Base-by-base conservation (phyloP, 768 basidiomycete genomes). In the Hydnomerulius pinastri region DNA sequence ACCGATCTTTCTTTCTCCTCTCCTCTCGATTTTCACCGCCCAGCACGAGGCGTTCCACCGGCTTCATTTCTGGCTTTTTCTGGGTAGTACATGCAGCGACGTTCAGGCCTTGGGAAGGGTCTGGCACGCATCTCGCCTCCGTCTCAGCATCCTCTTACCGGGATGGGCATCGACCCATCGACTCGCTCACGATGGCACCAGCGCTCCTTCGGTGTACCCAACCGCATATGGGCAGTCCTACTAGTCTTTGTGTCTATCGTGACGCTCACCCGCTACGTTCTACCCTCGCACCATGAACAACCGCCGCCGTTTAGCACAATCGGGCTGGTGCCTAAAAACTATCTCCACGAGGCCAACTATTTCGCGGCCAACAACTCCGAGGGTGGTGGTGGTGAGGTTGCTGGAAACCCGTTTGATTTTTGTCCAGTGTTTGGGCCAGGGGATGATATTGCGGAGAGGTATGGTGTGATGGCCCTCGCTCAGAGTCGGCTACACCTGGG, bases 401-500 rank as follows among this genome's bases (percentile, higher is more conserved):
- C 52, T 9, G 38, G 23, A 13, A 85, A 81, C 48, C 95, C 96
- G 0, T 99, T 99, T 68, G 73, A 77, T 1, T 99, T 98, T 68
- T 99, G 96, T 66, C 96, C 96, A 0, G 77, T 84, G 1, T 90
- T 88, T 63, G 91, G 92, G 2, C 86, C 87, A 2, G 83, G 83
- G 2, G 96, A 98, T 67, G 77, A 78, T 29, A 76, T 98, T 38
- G 90, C 85, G 2, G 69, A 74, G 21, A 87, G 87, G 68, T 91
- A 97, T 63, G 91, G 94, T 12, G 76, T 85, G 3, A 72, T 85
- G 48, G 73, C 81, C 11, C 77, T 98, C 13, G 77, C 90, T 10
- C 85, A 86, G 70, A 90, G 82, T 51, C 72, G 90, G 44, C 64
- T 90, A 48, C 87, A 96, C 65, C 60, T 83, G 0, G 94, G 94